Evolutionary conservation across 75 land plant species (phyloP).

Genomic region (Picea sitchensis): DNA sequence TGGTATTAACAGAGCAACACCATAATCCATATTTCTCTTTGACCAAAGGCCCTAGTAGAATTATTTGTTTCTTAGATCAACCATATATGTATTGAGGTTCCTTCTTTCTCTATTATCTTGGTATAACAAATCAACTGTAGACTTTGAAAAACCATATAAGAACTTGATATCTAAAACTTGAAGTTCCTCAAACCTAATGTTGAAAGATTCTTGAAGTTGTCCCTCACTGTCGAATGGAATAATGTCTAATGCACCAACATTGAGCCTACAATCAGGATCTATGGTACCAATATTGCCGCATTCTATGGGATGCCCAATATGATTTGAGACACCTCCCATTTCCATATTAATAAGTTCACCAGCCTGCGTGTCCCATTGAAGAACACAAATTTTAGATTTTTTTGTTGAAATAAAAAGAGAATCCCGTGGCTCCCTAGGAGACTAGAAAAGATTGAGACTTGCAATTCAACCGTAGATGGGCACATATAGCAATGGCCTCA

Average conservation of each 20-base stretch:
- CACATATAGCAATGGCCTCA: too few species aligned
- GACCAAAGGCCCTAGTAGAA: slow-evolving; percentile 94
- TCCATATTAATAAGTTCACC: too few species aligned
- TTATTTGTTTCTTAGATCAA: slow-evolving; percentile 85
- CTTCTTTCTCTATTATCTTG: slow-evolving; percentile 98
- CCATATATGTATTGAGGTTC: slow-evolving; percentile 93
- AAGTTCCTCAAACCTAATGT: slow-evolving; percentile 94
- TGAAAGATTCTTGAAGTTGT: slow-evolving; percentile 46
- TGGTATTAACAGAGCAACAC: slow-evolving; percentile 82
- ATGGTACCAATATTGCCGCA: slow-evolving; percentile 30
- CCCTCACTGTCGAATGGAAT: slow-evolving; percentile 45
- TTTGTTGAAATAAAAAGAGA: too few species aligned
- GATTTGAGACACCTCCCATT: too few species aligned
- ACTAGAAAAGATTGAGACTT: too few species aligned
- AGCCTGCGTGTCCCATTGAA: too few species aligned
- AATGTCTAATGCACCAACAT: slow-evolving; percentile 44
- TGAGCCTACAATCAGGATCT: slow-evolving; percentile 45
- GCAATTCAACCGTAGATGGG: too few species aligned
- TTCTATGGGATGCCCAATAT: too few species aligned
- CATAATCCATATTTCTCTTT: slow-evolving; percentile 90
- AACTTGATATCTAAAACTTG: slow-evolving; percentile 98
- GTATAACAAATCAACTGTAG: slow-evolving; percentile 93
- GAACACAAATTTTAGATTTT: too few species aligned
- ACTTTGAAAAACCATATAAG: slow-evolving; percentile 87
- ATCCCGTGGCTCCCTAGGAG: too few species aligned